Conservation (phyloP, 2,329 filamentous ascomycete genomes). For the Xylariales sp. region DNA sequence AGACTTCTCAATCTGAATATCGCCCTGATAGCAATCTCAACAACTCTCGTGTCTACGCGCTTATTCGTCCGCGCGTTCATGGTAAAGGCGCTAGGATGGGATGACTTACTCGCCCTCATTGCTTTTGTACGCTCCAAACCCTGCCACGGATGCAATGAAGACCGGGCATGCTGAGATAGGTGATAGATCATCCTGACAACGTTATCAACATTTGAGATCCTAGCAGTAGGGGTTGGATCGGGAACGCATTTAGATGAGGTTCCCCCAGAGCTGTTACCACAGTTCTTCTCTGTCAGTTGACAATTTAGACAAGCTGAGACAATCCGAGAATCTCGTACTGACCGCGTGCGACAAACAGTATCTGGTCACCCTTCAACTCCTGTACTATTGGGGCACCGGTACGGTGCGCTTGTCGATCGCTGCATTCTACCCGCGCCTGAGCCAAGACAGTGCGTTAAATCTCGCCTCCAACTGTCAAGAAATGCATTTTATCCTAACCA, state of each 20-base stretch:
- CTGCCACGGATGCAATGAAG: no score
- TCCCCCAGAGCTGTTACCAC: constrained; percentile 1
- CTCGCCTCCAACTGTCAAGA: no score
- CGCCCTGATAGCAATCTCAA: constrained; percentile 2
- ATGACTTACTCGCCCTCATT: constrained; percentile 2
- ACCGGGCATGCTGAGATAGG: background rate
- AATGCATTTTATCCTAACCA: no score
- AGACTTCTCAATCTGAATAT: constrained; percentile 1
- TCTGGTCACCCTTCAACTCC: constrained; percentile 13
- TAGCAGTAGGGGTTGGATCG: constrained; percentile 6
- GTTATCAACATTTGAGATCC: constrained; percentile 1
- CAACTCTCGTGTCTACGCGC: constrained; percentile 1
- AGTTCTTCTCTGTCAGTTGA: constrained; percentile 7
- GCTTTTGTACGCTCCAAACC: constrained; percentile 3
- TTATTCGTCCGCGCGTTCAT: constrained; percentile 4
- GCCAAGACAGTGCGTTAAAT: constrained; percentile 25
- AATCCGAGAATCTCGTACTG: no score
- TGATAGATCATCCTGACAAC: constrained; percentile 1
- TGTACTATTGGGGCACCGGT: constrained; percentile 26
- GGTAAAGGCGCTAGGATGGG: constrained; percentile 1
- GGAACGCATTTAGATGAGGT: constrained; percentile 4
- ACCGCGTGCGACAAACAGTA: constrained; percentile 3
- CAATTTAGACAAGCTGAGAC: constrained; percentile 7
- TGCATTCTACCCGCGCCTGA: constrained; percentile 28
- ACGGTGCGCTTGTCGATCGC: constrained; percentile 28